Evolutionary conservation across 495 filamentous ascomycete genomes (phyloP).

Genomic region (Pseudotulostoma volvatum): DNA sequence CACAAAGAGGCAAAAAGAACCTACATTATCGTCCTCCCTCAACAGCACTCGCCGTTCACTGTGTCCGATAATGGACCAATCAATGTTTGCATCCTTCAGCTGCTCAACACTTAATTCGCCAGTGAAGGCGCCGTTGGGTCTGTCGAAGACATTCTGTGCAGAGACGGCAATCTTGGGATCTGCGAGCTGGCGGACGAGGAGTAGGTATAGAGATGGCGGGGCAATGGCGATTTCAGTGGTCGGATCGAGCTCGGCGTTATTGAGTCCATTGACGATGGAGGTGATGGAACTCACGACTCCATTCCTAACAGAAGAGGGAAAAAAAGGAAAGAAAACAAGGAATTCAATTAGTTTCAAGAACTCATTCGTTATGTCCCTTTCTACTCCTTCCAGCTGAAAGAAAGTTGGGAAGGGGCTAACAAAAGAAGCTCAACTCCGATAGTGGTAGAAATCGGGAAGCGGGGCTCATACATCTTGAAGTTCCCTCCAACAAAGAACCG

Average conservation of each 20-base stretch:
- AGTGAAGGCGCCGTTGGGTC: constrained; percentile 91
- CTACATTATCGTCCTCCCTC: constrained; percentile 59
- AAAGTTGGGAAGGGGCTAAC: constrained; percentile 8
- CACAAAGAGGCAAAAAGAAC: constrained; percentile 5
- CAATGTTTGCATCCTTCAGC: constrained; percentile 69
- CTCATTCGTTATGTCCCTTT: too few species aligned
- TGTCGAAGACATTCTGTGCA: constrained; percentile 92
- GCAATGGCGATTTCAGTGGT: constrained; percentile 74
- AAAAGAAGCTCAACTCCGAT: too few species aligned
- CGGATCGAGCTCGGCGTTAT: constrained; percentile 44
- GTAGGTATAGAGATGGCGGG: constrained; percentile 79
- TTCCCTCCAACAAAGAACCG: constrained; percentile 99
- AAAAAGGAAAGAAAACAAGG: neutral
- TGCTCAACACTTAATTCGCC: constrained; percentile 89
- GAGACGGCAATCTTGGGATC: constrained; percentile 58
- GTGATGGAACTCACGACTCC: constrained; percentile 74
- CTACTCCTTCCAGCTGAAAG: too few species aligned
- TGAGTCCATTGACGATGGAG: constrained; percentile 74
- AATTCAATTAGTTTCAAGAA: too few species aligned
- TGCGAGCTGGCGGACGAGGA: constrained; percentile 61
- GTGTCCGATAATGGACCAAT: constrained; percentile 86
- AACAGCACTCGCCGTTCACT: constrained; percentile 80
- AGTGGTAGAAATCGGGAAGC: constrained; percentile 7
- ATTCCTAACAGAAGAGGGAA: constrained; percentile 44
- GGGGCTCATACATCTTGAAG: constrained; percentile 77